phyloP scores from a whole-genome alignment of 176 grass and related monocot species.

The Avena insularis region DNA sequence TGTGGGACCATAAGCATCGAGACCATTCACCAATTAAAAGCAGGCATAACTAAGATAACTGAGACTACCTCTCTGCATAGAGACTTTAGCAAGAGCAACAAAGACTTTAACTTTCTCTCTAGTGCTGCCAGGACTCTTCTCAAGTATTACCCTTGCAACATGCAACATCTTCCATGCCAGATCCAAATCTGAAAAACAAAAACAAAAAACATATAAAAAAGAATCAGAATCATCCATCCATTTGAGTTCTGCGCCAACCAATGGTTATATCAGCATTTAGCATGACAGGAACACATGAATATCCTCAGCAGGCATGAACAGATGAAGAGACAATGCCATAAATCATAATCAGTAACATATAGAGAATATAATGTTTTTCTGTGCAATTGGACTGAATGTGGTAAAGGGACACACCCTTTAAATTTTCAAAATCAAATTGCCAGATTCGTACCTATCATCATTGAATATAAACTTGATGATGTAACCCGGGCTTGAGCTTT shows the following conservation, averaged over 20 bases:
- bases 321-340: background rate
- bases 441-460: constrained; percentile 47
- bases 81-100: constrained; percentile 74
- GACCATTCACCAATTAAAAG: constrained; percentile 4
- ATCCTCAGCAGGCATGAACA: constrained; percentile 19
- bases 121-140: constrained; percentile 62
- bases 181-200: constrained; percentile 62
- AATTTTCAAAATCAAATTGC: constrained; percentile 50
- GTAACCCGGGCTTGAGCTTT: constrained; percentile 68
- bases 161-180: constrained; percentile 96
- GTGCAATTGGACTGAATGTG: background rate
- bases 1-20: background rate
- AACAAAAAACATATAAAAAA: background rate
- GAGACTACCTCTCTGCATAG: constrained; percentile 76
- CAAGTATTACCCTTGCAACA: constrained; percentile 83
- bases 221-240: constrained; percentile 55
- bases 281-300: constrained; percentile 8
- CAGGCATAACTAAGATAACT: background rate
- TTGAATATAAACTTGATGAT: constrained; percentile 43
- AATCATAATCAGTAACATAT: constrained; percentile 14
- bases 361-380: background rate
- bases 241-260: constrained; percentile 53
- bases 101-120: constrained; percentile 75
- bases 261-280: constrained; percentile 39
- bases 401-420: background rate